Base-by-base conservation (phyloP, 495 filamentous ascomycete genomes). In the Cryomyces minteri region DNA sequence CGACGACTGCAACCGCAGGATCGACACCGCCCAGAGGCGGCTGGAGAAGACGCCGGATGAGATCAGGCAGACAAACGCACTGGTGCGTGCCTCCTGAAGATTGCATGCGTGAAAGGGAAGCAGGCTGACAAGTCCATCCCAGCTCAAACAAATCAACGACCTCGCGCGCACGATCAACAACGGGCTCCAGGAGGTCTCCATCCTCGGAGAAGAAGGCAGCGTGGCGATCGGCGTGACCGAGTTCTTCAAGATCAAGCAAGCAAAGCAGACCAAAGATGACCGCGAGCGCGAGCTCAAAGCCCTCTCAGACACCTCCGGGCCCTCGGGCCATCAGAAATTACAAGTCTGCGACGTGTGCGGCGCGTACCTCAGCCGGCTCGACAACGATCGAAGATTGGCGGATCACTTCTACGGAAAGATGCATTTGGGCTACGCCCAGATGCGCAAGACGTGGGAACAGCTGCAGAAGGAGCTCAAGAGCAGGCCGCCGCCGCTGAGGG, bases 341-440 rank as follows among this genome's bases (percentile, higher is more conserved):
- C 92, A 96, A 62, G 90, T 98, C 14, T 98, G 90, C 71, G 90
- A 98, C 62, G 92, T 96, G 1, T 98, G 90, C 63, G 88, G 81
- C 43, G 90, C 90, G 4, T 98, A 98, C 58, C 69, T 98, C 44
- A 80, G 74, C 45, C 63, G 90, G 14, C 73, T 98, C 28, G 90
- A 98, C 58, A 98, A 98, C 55, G 90, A 98, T 57, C 73, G 90
- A 18, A 69, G 90, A 31, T 57, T 98, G 61, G 90, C 90, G 30
- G 90, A 98, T 60, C 90, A 98, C 56, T 98, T 98, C 62, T 96
- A 93, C 60, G 90, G 90, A 31, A 98, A 98, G 68, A 96, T 98
- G 92, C 90, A 98, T 57, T 68, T 98, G 56, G 90, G 90, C 0
- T 98, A 95, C 59, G 88, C 90, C 32, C 83, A 93, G 65, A 98